Percentiles rank a stretch among this genome's conserved stretches.
These are phyloP conservation scores for Gonapodya prolifera DNA, from an alignment of 192 early-diverging fungal species.

Conservation along the genomic window DNA sequence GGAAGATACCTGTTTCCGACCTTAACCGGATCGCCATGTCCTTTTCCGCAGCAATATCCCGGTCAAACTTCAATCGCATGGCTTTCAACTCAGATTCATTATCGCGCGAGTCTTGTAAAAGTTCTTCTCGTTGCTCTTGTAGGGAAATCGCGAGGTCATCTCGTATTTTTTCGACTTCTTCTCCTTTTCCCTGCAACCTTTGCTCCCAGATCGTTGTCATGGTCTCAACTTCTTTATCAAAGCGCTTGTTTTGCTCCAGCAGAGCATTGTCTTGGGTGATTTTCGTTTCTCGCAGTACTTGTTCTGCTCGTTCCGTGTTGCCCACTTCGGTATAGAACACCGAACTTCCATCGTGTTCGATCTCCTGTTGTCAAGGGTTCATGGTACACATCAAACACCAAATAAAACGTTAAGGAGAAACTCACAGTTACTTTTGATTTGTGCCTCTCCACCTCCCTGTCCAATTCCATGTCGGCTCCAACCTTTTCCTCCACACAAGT, in stretches of 20 bases:
- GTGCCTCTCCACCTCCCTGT: constrained; percentile 36
- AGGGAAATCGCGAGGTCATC: not conserved
- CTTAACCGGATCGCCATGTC: constrained; percentile 43
- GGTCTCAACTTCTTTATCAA: not conserved
- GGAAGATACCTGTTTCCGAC: constrained; percentile 51
- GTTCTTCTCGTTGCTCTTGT: not conserved
- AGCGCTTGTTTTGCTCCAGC: not conserved
- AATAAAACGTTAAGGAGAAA: too few relatives aligned
- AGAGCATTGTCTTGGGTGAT: not conserved
- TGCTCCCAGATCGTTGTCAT: not conserved
- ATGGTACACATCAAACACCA: too few relatives aligned
- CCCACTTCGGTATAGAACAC: not conserved
- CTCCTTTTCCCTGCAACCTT: not conserved
- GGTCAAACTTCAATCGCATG: not conserved
- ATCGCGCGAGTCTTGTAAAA: not conserved
- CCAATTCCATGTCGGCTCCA: constrained; percentile 41
- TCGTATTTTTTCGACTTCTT: not conserved
- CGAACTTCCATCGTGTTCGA: not conserved
- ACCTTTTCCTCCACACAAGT: constrained; percentile 52
- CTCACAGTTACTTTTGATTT: not conserved
- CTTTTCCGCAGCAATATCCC: constrained; percentile 16
- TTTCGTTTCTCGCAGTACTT: not conserved
- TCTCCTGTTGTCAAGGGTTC: not conserved
- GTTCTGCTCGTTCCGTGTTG: not conserved
- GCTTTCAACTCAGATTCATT: not conserved